Base-by-base conservation (phyloP, 306 rosid genomes). In the Canavalia ensiformis region DNA sequence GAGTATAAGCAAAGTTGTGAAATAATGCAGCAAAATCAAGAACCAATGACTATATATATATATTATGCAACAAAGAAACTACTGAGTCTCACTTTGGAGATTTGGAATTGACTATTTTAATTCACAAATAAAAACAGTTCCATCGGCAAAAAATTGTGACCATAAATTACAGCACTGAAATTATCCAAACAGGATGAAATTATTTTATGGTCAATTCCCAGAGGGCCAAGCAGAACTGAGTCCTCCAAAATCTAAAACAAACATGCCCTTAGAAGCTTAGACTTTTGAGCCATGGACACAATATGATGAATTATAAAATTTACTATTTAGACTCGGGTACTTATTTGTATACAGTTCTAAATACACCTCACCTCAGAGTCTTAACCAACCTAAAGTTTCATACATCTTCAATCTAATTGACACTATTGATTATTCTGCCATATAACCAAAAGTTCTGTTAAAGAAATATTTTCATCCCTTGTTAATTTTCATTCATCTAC, bases 11-110 rank as follows among this genome's bases (percentile, higher is more conserved):
- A 65, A 77, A 56, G 62, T 76, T 1, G 8, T n/a, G 10, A 54
- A 55, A 50, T 59, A 29, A 74, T 63, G 89, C 75, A 58, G 70
- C 42, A 69, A 60, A 47, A 67, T 49, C 29, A 60, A 42, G 52
- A 52, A 52, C 37, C 51, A 59, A 50, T 13, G 31, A 44, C 50
- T 8, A 47, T 30, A 49, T 34, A 74, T 33, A 8, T 18, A 50
- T 68, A 52, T 64, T 44, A 50, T 37, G 74, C 65, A 63, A 52
- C 37, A 63, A 81, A 30, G 39, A 81, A 59, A 47, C 25, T 69
- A 31, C 1, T 0, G 44, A 44, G 46, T 8, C 46, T 31, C 42
- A 62, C 28, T 76, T 72, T 33, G 6, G 18, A 54, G 45, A 41
- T 52, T 49, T 62, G 51, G 13, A 54, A 18, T 52, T 35, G 11